Base-by-base conservation (phyloP, 768 basidiomycete species). In the Kwoniella shandongensis region DNA sequence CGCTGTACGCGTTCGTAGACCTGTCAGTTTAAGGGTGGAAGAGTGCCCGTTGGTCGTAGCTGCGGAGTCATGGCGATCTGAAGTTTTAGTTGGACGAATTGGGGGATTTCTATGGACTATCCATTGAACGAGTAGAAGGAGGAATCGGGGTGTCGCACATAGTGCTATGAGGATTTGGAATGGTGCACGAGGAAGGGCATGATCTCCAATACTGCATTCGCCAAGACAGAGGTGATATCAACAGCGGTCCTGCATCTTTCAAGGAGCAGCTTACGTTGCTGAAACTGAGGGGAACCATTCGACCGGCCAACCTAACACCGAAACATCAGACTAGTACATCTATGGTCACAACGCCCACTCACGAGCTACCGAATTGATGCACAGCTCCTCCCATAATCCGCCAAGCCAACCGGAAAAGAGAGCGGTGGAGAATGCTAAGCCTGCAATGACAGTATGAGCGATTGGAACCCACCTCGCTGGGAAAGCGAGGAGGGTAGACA, bases 261-360 rank as follows among this genome's bases (percentile, higher is more conserved):
- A 40, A 18, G n/a, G 8, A 40, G 0, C 2, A 15, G 51, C 76
- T 54, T 44, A 72, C 70, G 55, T 69, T 20, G 77, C 77, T 1
- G 75, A 77, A 8, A 94, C 91, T 4, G 89, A 91, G 6, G 91
- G 91, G 62, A 89, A 88, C 88, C 88, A 92, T 71, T 94, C 91
- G 45, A 89, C 78, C 0, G 91, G 91, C 67, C 87, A 93, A 13
- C 82, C 85, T 46, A 87, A 17, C 13, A 17, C 12, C 10, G 32
- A 20, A 32, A 6, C 22, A 27, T 22, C 5, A 44, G 13, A 18
- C 13, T 36, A 11, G 27, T 27, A 17, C 1, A 40, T 38, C 12
- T 44, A 25, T 20, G n/a, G 26, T 26, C 17, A 2, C 18, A 29
- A 23, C 11, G 5, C 23, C 18, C 22, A 44, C 66, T 53, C 45